Base-by-base conservation (phyloP, 2,329 filamentous ascomycete genomes). In the Colletotrichum sp. region DNA sequence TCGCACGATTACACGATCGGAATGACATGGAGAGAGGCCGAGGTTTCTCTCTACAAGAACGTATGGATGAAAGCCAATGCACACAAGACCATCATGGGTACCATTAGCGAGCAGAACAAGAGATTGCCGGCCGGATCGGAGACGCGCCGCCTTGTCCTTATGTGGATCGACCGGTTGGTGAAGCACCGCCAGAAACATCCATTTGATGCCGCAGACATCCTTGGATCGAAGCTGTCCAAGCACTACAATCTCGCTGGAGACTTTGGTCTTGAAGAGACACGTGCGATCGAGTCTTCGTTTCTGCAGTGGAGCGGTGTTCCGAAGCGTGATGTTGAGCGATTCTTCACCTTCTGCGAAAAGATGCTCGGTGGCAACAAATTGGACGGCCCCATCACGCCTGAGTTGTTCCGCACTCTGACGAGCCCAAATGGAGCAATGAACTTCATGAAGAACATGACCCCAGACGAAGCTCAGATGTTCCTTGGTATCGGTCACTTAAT, bases 51-150 rank as follows among this genome's bases (percentile, higher is more conserved):
- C 7, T 77, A 71, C 67, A 39, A 68, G 36, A 67, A 65, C 44
- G 59, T 77, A 32, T 77, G 76, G 76, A 44, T 77, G 66, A 30
- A 27, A 19, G 44, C n/a, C 6, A n/a, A 55, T 22, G 27, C 52
- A 6, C 72, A 74, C 70, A 30, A 69, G 6, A 12, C 63, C 13
- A 44, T 68, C 27, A 64, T 75, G 61, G 60, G 52, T 8, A 28
- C 39, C 8, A 57, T 69, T 30, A 39, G n/a, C 30, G 63, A 39
- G n/a, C 28, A 52, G 16, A 61, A 74, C 25, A 61, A 63, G 63
- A 68, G 55, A 25, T 30, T 68, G 3, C 30, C 61, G 4, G 12
- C 55, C 12, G 73, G 73, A 8, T 74, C 70, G 13, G 73, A 75
- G 44, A 64, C 70, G n/a, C 34, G 57, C 8, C 73, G 70, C 27